Evolutionary conservation across 2,329 filamentous ascomycete species (phyloP).

Genomic region (Epichloe brachyelytri): DNA sequence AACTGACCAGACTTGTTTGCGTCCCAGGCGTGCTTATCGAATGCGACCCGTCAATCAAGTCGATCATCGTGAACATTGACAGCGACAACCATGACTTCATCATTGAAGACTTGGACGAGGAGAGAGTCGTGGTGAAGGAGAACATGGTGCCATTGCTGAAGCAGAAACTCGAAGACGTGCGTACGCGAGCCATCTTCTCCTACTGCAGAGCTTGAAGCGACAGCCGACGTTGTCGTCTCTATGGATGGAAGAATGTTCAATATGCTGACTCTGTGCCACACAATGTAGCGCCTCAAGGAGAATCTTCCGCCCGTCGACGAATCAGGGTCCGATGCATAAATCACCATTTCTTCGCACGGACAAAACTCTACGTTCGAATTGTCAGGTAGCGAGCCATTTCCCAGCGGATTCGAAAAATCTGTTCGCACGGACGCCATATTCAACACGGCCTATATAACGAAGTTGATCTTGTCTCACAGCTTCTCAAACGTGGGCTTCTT

Average conservation of each 20-base stretch:
- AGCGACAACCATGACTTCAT: conserved; percentile 58
- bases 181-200: conserved; percentile 10
- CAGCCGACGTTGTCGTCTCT: neutral
- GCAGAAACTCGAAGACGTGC: conserved; percentile 52
- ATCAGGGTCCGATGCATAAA: conserved; percentile 34
- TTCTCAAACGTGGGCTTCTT: conserved; percentile 75
- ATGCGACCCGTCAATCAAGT: conserved; percentile 78
- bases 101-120: conserved; percentile 68
- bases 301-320: conserved; percentile 38
- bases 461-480: conserved; percentile 35
- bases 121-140: conserved; percentile 62
- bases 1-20: conserved; percentile 4
- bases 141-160: conserved; percentile 59
- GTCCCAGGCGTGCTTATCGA: conserved; percentile 57
- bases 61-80: conserved; percentile 70
- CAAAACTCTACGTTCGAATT: neutral
- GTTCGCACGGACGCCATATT: too few relatives aligned
- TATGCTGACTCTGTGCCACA: conserved; percentile 1
- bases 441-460: neutral
- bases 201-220: neutral
- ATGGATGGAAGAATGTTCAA: neutral
- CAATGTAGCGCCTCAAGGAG: conserved; percentile 33
- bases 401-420: too few relatives aligned
- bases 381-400: too few relatives aligned
- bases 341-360: neutral